Evolutionary conservation across 805 yeast species (phyloP).

Genomic region (Lipomyces yamanashiensis): DNA sequence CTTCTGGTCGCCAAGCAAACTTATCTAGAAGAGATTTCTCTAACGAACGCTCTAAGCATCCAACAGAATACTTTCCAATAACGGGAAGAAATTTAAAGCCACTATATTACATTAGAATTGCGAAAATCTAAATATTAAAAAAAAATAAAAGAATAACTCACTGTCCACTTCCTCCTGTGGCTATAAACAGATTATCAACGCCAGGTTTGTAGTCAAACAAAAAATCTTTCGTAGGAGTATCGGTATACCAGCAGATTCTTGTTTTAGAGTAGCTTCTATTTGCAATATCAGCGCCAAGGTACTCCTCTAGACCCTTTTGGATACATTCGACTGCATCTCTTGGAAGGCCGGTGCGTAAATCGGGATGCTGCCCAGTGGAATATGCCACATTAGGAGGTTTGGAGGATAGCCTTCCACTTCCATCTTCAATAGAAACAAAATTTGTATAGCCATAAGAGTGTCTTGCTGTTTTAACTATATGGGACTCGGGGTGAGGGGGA

Average conservation of each 20-base stretch:
- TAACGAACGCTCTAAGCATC: constrained; percentile 42
- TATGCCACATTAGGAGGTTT: constrained; percentile 26
- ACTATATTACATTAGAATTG: constrained; percentile 7
- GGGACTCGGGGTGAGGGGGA: constrained; percentile 37
- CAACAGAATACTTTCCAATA: constrained; percentile 45
- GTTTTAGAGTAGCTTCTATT: constrained; percentile 38
- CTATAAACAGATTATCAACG: constrained; percentile 41
- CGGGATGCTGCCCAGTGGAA: constrained; percentile 24
- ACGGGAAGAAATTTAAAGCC: constrained; percentile 48
- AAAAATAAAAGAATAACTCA: constrained; percentile 13
- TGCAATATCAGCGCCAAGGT: constrained; percentile 28
- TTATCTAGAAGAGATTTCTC: constrained; percentile 14
- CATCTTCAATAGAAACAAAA: constrained; percentile 7
- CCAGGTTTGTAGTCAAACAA: constrained; percentile 43
- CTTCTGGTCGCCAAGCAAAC: constrained; percentile 22
- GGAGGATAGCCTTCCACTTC: constrained; percentile 20
- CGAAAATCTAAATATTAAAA: neutral
- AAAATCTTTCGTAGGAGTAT: constrained; percentile 46
- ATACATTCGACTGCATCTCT: constrained; percentile 31
- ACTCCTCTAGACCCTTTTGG: constrained; percentile 17
- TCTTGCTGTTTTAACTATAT: constrained; percentile 35
- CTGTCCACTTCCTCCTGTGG: constrained; percentile 49
- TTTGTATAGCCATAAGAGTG: constrained; percentile 38
- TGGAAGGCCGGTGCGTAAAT: constrained; percentile 16
- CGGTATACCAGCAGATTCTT: constrained; percentile 52